These are phyloP conservation scores for Microcyclosporella mali DNA, from an alignment of 2,329 filamentous ascomycete species.

Conservation along the genomic window DNA sequence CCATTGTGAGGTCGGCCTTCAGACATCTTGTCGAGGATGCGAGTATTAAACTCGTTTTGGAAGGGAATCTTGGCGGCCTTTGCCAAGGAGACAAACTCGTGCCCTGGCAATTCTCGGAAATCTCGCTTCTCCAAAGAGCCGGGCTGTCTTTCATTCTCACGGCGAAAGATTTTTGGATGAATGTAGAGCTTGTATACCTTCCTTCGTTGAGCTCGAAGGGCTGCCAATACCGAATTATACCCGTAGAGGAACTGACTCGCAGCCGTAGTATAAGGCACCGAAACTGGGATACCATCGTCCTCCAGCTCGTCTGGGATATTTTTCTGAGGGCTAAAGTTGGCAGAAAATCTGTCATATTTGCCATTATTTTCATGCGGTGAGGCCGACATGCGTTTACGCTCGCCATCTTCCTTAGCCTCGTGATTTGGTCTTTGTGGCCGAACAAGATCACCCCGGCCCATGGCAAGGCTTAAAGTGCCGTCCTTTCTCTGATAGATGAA, in stretches of 20 bases:
- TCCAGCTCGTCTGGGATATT: background rate
- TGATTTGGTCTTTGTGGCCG: no score
- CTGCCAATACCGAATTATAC: slow-evolving; percentile 70
- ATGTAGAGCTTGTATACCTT: slow-evolving; percentile 82
- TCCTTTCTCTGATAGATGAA: slow-evolving; percentile 13
- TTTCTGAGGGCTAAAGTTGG: background rate
- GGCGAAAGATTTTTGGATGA: slow-evolving; percentile 24
- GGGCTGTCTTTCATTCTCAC: slow-evolving; percentile 6
- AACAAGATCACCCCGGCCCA: slow-evolving; percentile 2
- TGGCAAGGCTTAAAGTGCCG: slow-evolving; percentile 9
- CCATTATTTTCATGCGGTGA: slow-evolving; percentile 1
- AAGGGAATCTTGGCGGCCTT: slow-evolving; percentile 47
- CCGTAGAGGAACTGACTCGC: slow-evolving; percentile 92
- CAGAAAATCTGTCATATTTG: background rate
- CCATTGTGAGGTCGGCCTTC: slow-evolving; percentile 82
- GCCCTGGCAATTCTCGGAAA: slow-evolving; percentile 10
- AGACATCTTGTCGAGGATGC: slow-evolving; percentile 69
- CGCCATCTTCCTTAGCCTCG: background rate
- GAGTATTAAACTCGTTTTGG: slow-evolving; percentile 47
- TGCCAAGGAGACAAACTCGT: slow-evolving; percentile 20
- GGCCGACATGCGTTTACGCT: background rate
- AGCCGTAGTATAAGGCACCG: slow-evolving; percentile 69
- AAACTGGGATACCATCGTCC: slow-evolving; percentile 32
- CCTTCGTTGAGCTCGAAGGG: slow-evolving; percentile 61
- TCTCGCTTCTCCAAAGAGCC: background rate